phyloP scores from a whole-genome alignment of 306 rosid species.

The Elaeagnus macrophylla region DNA sequence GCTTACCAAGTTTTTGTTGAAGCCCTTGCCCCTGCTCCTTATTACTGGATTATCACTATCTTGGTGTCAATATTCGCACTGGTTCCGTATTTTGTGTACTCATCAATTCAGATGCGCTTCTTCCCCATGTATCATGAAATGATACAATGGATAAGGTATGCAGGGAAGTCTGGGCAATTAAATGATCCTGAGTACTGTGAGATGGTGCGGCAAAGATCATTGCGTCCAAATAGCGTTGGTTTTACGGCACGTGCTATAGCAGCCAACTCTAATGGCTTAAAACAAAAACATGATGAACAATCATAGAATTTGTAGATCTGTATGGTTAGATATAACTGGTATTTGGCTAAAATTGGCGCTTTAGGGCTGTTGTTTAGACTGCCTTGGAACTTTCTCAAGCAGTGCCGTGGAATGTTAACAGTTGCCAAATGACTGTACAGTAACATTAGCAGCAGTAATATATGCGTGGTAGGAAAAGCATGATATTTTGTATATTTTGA shows the following conservation, averaged over 20 bases:
- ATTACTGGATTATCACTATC: constrained; percentile 58
- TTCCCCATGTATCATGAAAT: constrained; percentile 71
- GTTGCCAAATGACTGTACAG: constrained; percentile 24
- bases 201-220: constrained; percentile 43
- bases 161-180: constrained; percentile 28
- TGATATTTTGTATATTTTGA: constrained; percentile 15
- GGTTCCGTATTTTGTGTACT: constrained; percentile 59
- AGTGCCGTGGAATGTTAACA: constrained; percentile 8
- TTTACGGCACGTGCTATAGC: constrained; percentile 64
- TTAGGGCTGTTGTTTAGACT: not conserved
- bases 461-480: constrained; percentile 7
- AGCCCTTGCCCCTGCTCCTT: constrained; percentile 69
- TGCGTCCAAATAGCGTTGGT: constrained; percentile 48
- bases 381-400: not conserved
- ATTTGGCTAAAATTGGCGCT: constrained; percentile 7
- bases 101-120: constrained; percentile 71
- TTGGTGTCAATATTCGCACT: constrained; percentile 61
- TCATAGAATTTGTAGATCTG: constrained; percentile 16
- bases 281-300: constrained; percentile 20
- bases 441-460: constrained; percentile 17
- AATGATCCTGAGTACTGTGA: constrained; percentile 50
- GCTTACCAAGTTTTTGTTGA: constrained; percentile 69
- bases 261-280: constrained; percentile 34
- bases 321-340: constrained; percentile 8
- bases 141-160: constrained; percentile 68